Conservation (phyloP, 371 early-diverging fungal genomes). For the Mortierella sp. region DNA sequence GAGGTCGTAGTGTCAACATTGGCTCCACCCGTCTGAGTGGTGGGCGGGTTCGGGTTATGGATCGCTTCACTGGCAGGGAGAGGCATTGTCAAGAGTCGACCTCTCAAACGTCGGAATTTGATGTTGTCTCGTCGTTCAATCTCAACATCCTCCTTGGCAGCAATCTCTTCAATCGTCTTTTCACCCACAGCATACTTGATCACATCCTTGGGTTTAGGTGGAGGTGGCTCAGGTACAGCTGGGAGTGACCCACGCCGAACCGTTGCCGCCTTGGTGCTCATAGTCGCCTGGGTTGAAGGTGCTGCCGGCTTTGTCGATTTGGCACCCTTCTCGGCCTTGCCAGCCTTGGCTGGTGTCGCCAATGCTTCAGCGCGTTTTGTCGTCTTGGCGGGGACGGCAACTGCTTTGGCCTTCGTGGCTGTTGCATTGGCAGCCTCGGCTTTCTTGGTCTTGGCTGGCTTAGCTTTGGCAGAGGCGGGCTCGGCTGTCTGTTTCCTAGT, state of each 20-base stretch:
- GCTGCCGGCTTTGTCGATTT: neutral
- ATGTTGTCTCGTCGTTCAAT: constrained; percentile 41
- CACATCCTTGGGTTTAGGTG: constrained; percentile 42
- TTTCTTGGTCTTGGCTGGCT: constrained; percentile 1
- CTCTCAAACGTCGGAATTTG: constrained; percentile 48
- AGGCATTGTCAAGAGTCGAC: constrained; percentile 48
- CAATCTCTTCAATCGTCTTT: constrained; percentile 41
- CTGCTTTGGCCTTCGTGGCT: constrained; percentile 3
- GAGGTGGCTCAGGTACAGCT: constrained; percentile 30
- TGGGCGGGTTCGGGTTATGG: neutral
- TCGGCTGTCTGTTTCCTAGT: neutral
- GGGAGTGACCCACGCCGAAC: constrained; percentile 29
- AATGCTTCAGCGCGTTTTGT: neutral
- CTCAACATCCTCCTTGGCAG: constrained; percentile 34
- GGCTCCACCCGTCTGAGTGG: neutral
- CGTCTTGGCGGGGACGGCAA: constrained; percentile 10
- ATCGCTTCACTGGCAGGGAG: too few species aligned
- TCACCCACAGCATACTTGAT: constrained; percentile 50
- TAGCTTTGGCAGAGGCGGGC: neutral
- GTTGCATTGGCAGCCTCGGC: neutral
- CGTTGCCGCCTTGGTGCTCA: neutral
- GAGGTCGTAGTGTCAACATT: neutral
- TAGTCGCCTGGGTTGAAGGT: neutral
- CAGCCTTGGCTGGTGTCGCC: neutral
- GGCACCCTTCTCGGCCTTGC: constrained; percentile 2